Conservation (phyloP, 1,284 basidiomycete genomes). For the Leccinum pachyderme region DNA sequence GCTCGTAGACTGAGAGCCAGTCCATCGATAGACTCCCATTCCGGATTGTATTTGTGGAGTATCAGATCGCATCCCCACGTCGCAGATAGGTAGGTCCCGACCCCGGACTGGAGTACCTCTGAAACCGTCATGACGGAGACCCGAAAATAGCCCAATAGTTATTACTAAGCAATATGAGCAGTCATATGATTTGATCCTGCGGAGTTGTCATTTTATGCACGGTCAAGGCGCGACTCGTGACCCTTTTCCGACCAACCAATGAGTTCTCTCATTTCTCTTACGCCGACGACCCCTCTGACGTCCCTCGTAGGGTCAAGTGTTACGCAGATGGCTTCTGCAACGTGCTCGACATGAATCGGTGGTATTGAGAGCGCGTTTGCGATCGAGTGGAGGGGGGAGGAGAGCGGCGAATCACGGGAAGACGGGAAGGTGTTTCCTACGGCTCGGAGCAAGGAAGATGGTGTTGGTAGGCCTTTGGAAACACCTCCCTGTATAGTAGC, state of each 20-base stretch:
- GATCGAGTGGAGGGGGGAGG: conserved; percentile 62
- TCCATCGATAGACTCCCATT: conserved; percentile 9
- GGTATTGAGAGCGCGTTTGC: conserved; percentile 77
- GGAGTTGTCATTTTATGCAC: conserved; percentile 16
- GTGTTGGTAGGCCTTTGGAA: conserved; percentile 61
- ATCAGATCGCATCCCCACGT: conserved; percentile 17
- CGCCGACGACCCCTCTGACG: conserved; percentile 71
- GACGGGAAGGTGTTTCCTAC: conserved; percentile 40
- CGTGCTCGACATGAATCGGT: conserved; percentile 95
- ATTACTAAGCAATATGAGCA: conserved; percentile 6
- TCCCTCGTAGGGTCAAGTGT: conserved; percentile 47
- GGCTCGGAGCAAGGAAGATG: conserved; percentile 55
- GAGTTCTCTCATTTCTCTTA: conserved; percentile 71
- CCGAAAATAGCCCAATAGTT: conserved; percentile 19
- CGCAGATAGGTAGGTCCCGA: conserved; percentile 21
- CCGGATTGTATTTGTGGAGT: conserved; percentile 8
- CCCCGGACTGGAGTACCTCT: conserved; percentile 7
- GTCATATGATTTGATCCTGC: conserved; percentile 7
- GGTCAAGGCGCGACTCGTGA: conserved; percentile 8
- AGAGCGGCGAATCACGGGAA: conserved; percentile 28
- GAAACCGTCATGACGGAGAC: conserved; percentile 17
- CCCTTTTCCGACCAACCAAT: conserved; percentile 59
- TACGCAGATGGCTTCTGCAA: conserved; percentile 81
- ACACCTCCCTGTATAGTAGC: conserved; percentile 59
- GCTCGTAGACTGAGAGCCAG: conserved; percentile 7